Evolutionary conservation across 441 rosid genomes (phyloP).

Genomic region (Capsella rubella): DNA sequence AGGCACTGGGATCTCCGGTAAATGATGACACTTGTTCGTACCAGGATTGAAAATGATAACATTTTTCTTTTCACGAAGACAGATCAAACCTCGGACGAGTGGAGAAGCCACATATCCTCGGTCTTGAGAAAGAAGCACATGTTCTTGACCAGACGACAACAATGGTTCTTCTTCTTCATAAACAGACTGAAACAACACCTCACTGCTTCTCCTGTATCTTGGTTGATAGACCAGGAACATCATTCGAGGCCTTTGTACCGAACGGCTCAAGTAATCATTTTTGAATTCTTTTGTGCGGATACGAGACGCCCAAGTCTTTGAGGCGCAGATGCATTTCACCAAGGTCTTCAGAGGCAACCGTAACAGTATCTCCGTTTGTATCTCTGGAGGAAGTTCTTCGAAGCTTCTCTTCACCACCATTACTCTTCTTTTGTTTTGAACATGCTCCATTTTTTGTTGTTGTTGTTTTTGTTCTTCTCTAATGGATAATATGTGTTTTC

Average conservation of each 20-base stretch:
- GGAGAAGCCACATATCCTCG: neutral
- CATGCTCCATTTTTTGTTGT: too few species aligned
- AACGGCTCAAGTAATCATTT: neutral
- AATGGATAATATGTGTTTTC: neutral
- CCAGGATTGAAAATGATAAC: neutral
- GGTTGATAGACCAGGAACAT: neutral
- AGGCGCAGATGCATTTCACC: neutral
- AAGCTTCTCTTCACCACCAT: neutral
- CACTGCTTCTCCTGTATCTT: too few species aligned
- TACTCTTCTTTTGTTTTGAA: too few species aligned
- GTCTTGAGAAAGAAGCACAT: neutral
- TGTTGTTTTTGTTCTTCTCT: neutral
- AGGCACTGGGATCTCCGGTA: slow-evolving; percentile 1
- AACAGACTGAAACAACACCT: slow-evolving; percentile 1
- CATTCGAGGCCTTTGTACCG: slow-evolving; percentile 4
- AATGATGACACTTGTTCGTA: neutral
- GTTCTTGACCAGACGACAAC: neutral
- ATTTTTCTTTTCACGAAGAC: neutral
- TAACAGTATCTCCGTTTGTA: neutral
- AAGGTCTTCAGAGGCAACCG: neutral
- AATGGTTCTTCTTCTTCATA: slow-evolving; percentile 20
- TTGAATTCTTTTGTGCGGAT: neutral
- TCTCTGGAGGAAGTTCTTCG: neutral
- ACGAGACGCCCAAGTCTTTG: neutral
- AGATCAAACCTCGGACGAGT: slow-evolving; percentile 8